These are phyloP conservation scores for Drechslerella stenobrocha DNA, from an alignment of 2,329 filamentous ascomycete genomes.

Conservation along the genomic window DNA sequence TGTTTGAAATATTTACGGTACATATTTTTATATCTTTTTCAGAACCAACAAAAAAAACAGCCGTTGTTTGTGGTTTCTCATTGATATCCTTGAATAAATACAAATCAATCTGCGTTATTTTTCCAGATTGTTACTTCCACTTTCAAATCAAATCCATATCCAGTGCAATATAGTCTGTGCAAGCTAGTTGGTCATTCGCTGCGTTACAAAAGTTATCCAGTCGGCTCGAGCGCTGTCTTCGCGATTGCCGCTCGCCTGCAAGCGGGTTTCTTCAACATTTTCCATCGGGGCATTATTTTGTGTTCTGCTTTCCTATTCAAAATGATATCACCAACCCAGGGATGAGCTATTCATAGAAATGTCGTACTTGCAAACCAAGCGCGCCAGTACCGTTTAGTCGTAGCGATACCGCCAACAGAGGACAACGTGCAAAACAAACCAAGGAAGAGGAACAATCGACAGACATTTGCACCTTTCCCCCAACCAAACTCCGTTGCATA, in stretches of 20 bases:
- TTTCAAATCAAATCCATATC: no score
- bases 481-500: neutral
- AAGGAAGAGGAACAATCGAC: neutral
- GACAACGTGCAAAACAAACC: neutral
- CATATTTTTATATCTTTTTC: slow-evolving; percentile 29
- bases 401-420: neutral
- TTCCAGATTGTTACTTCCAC: no score
- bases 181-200: no score
- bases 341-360: slow-evolving; percentile 4
- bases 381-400: slow-evolving; percentile 1
- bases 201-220: neutral
- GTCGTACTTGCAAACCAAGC: neutral
- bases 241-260: slow-evolving; percentile 3
- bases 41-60: neutral
- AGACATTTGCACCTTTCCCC: neutral
- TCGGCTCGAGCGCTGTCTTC: neutral
- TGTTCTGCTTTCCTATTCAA: neutral
- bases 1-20: slow-evolving; percentile 30
- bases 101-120: slow-evolving; percentile 6
- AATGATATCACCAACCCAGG: neutral
- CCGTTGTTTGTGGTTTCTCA: neutral
- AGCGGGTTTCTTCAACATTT: neutral
- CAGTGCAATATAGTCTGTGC: no score
- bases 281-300: neutral
- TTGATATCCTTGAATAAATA: slow-evolving; percentile 47